phyloP scores from a whole-genome alignment of 345 rosid genomes.

The Camelina laxa region DNA sequence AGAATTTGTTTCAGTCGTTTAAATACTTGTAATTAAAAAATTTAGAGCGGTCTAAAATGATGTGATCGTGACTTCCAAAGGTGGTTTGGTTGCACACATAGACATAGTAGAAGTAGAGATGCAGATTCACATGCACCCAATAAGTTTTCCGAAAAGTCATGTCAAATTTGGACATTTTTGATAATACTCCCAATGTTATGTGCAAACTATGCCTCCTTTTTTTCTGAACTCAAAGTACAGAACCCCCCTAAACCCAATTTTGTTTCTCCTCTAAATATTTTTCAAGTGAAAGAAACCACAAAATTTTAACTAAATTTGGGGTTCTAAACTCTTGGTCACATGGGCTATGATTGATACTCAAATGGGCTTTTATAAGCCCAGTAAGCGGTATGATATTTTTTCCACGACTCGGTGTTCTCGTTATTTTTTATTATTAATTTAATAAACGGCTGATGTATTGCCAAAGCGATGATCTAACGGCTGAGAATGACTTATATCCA shows the following conservation, averaged over 20 bases:
- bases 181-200: background rate
- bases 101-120: background rate
- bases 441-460: constrained; percentile 22
- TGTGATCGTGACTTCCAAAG: background rate
- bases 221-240: background rate
- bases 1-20: background rate
- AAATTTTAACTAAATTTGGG: background rate
- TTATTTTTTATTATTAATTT: background rate
- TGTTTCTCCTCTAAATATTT: background rate
- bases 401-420: constrained; percentile 16
- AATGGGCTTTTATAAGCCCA: constrained; percentile 29
- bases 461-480: constrained; percentile 27
- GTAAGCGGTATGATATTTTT: background rate
- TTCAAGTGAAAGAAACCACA: background rate
- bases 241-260: background rate
- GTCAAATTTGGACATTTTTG: background rate
- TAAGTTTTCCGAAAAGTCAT: background rate
- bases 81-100: background rate
- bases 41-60: background rate
- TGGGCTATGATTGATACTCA: background rate
- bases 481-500: constrained; percentile 18
- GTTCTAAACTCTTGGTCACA: background rate
- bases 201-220: background rate
- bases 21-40: too few species aligned
- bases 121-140: background rate